Base-by-base conservation (phyloP, 1,284 basidiomycete species). In the Cryptococcus sp. region DNA sequence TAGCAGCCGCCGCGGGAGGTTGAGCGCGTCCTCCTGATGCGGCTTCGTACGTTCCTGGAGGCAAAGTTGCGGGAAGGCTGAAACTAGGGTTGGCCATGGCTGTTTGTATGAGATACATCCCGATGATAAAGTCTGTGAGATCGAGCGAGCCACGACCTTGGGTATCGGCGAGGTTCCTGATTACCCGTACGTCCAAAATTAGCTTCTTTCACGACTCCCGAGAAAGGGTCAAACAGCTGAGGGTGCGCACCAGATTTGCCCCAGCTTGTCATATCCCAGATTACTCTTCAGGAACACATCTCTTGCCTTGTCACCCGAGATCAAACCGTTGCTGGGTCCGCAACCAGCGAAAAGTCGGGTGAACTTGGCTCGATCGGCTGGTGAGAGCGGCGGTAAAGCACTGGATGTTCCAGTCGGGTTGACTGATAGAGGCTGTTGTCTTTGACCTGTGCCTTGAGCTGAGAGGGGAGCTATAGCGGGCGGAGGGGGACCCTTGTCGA, bases 201-300 rank as follows among this genome's bases (percentile, higher is more conserved):
- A 58, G 53, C 43, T 7, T 51, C 20, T 39, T 29, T n/a, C n/a
- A n/a, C n/a, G n/a, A n/a, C n/a, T n/a, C n/a, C n/a, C n/a, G n/a
- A n/a, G n/a, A 19, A 16, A 25, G 50, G n/a, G 17, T 3, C 17
- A 5, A 40, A 16, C 23, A 19, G 44, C n/a, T 16, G 10, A 11
- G 22, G 43, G 19, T 43, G 55, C 86, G 58, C 61, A 91, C 95
- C 96, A 99, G 78, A 99, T 96, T 74, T 91, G 89, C 41, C 90
- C 88, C 26, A 99, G 85, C 71, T 89, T 90, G 55, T 96, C 93
- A 66, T 90, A 88, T 3, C 88, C 83, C 41, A 99, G 83, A 70
- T 92, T 89, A 50, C 93, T 96, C 80, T 92, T 97, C 68, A 98
- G 81, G 72, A 99, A 97, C 54, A 98, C 86, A 69, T 93, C 88